A percentile compares a stretch with the other conserved stretches of the same genome.
These are phyloP conservation scores for Leccinum solheimii DNA, from an alignment of 1,284 basidiomycete genomes.

Conservation along the genomic window DNA sequence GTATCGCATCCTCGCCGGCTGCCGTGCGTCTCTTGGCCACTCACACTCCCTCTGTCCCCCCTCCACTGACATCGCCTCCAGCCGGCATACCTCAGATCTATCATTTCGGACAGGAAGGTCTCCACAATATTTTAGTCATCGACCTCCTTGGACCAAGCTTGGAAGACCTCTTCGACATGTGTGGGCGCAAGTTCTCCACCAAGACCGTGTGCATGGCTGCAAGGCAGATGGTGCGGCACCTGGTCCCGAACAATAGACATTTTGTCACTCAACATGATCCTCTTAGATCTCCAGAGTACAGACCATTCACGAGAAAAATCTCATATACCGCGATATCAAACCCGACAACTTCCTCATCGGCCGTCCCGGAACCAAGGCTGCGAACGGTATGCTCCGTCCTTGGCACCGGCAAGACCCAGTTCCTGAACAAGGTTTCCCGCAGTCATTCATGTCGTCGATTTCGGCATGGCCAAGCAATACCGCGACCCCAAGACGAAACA, in stretches of 20 bases:
- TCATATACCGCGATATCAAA: slow-evolving; percentile 99
- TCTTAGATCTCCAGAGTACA: slow-evolving; percentile 91
- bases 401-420: background rate
- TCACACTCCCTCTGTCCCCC: slow-evolving; percentile 6
- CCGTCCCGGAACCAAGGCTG: slow-evolving; percentile 85
- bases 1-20: slow-evolving; percentile 93
- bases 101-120: slow-evolving; percentile 97
- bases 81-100: slow-evolving; percentile 96
- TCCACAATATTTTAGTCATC: slow-evolving; percentile 97
- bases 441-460: slow-evolving; percentile 91
- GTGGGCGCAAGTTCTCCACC: slow-evolving; percentile 90
- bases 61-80: slow-evolving; percentile 36
- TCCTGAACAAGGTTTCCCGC: background rate
- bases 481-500: slow-evolving; percentile 97
- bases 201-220: slow-evolving; percentile 99
- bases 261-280: background rate
- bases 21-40: slow-evolving; percentile 61
- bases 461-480: slow-evolving; percentile 99
- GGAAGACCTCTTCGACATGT: slow-evolving; percentile 98
- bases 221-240: slow-evolving; percentile 84
- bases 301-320: slow-evolving; percentile 96
- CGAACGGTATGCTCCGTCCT: slow-evolving; percentile 51
- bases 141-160: slow-evolving; percentile 97
- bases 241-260: background rate
- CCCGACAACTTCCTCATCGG: slow-evolving; percentile 99